Conservation (phyloP, 768 basidiomycete genomes). For the Collybia nuda region DNA sequence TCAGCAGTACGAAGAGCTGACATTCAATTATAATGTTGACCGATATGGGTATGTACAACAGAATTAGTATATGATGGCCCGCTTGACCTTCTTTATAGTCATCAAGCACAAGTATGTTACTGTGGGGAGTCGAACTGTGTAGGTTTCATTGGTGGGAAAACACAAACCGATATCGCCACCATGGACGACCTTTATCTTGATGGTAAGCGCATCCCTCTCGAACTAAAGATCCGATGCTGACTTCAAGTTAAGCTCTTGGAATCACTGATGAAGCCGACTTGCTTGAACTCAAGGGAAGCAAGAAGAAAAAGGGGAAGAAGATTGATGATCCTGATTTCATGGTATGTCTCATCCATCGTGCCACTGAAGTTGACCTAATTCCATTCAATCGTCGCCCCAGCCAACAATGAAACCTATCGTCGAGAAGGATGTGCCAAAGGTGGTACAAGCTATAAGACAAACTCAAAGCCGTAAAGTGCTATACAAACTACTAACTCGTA, state of each 20-base stretch:
- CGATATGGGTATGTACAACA: constrained; percentile 81
- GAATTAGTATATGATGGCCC: background rate
- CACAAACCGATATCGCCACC: constrained; percentile 91
- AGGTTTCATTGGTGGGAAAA: constrained; percentile 96
- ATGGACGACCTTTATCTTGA: constrained; percentile 97
- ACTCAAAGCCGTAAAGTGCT: constrained; percentile 82
- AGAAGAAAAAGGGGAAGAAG: constrained; percentile 90
- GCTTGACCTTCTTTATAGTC: constrained; percentile 41
- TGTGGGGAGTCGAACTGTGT: constrained; percentile 96
- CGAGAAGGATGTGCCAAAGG: constrained; percentile 83
- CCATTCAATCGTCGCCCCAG: constrained; percentile 45
- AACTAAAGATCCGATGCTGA: background rate
- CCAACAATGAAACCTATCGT: constrained; percentile 75
- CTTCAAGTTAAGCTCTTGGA: constrained; percentile 69
- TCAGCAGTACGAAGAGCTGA: constrained; percentile 81
- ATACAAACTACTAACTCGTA: constrained; percentile 77
- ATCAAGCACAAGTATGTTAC: constrained; percentile 92
- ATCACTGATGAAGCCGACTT: constrained; percentile 89
- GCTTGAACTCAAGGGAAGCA: constrained; percentile 86
- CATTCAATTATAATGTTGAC: constrained; percentile 99
- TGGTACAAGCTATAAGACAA: constrained; percentile 89
- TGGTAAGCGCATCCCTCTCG: constrained; percentile 43
- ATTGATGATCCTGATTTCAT: constrained; percentile 89
- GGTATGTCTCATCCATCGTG: constrained; percentile 39
- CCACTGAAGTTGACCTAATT: constrained; percentile 2